These are phyloP conservation scores for Syzygium aromaticum DNA, from an alignment of 345 rosid genomes.

Conservation along the genomic window DNA sequence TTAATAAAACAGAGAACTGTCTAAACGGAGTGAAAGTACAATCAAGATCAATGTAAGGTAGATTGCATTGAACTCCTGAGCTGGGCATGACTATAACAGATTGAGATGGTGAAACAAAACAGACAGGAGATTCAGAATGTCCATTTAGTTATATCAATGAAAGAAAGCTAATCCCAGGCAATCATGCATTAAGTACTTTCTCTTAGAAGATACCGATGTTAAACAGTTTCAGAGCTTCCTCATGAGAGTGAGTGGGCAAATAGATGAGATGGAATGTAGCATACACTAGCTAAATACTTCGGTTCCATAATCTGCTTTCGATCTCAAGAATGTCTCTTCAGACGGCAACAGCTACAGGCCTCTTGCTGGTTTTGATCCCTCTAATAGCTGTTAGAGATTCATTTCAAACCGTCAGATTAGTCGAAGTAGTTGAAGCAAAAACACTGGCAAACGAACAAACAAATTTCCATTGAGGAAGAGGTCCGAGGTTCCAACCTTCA, in stretches of 20 bases:
- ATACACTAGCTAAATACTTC: not conserved
- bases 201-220: not conserved
- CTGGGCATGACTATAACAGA: not conserved
- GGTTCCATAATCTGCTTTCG: not conserved
- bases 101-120: not conserved
- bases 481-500: conserved; percentile 40
- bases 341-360: conserved; percentile 63
- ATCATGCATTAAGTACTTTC: not conserved
- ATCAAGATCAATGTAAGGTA: not conserved
- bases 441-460: not conserved
- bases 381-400: conserved; percentile 45
- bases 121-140: not conserved
- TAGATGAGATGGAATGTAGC: not conserved
- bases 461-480: not conserved
- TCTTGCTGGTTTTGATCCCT: conserved; percentile 78
- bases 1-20: too few relatives aligned
- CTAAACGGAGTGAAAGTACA: too few relatives aligned
- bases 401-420: not conserved
- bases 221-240: not conserved
- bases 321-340: conserved; percentile 19
- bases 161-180: not conserved
- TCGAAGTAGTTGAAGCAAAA: not conserved
- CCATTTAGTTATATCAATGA: not conserved
- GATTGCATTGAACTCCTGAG: not conserved
- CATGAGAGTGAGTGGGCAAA: not conserved